Base-by-base conservation (phyloP, 768 basidiomycete species). In the Amanita rubescens region DNA sequence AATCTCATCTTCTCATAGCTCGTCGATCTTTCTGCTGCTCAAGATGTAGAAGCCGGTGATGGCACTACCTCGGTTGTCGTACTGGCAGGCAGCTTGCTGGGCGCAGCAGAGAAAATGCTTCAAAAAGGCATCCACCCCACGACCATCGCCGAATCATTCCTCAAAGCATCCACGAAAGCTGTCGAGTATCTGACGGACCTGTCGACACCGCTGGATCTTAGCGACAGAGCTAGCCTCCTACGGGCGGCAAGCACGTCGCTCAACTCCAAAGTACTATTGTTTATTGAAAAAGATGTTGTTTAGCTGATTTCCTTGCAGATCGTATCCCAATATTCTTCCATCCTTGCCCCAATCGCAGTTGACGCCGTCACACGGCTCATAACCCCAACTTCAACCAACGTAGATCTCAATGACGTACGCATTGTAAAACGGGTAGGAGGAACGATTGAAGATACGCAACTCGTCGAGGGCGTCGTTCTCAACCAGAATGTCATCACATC, bases 371-470 rank as follows among this genome's bases (percentile, higher is more conserved):
- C 87, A 19, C 89, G 94, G 56, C 81, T 99, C 37, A 84, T 90
- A 44, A 90, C 90, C 0, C 79, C 90, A 0, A 84, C 86, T 5
- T 94, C 94, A 3, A 87, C 90, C 9, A 98, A 93, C 63, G 96
- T 99, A 49, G 96, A 99, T 69, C 83, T 99, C 20, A 81, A 93
- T 55, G 96, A 99, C 69, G 86, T 98, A 64, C 85, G 96, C 30
- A 78, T 99, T 59, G 94, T 99, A 49, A 98, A 95, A 74, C 98
- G 97, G 68, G 91, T 98, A 48, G 96, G 96, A 19, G 96, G 96
- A 39, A 98, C 96, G 1, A 99, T 99, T 57, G 96, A 99, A 68
- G 96, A 99, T 68, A 98, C 96, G 2, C 94, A 97, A 62, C 80
- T 99, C 15, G 80, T 96, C 22, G 94, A 98, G 54, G 96, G 96